Base-by-base conservation (phyloP, 371 early-diverging fungal species). In the Circinella minor region DNA sequence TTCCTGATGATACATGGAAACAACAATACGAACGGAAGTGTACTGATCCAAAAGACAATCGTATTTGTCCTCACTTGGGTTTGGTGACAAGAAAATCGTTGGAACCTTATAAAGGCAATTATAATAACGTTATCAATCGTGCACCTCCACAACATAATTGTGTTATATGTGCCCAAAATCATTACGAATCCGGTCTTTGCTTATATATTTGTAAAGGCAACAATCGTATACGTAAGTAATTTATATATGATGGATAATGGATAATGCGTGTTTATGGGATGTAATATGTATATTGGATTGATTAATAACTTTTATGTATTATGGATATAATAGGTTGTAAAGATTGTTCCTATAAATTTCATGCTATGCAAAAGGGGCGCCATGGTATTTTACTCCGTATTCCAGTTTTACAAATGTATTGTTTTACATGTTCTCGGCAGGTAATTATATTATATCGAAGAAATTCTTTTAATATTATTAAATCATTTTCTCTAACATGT, bases 311-410 rank as follows among this genome's bases (percentile, higher is more conserved):
- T 13, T 18, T 13, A 54, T 54, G 54, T 46, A 18, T 67, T 13
- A n/a, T 9, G 37, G 34, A 34, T 9, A 14, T 59, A 34, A 61
- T 65, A 82, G 81, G 81, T 18, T 84, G 84, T 64, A 73, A 77
- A 36, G 84, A 84, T 46, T 84, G 84, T 63, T 75, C 80, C 4
- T 84, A 84, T 63, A 70, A 70, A 68, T 81, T 73, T 61, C 84
- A 84, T 64, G 74, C 75, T 61, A 66, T 76, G 27, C 74, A 67
- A 0, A 74, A 77, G 20, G 77, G 63, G 57, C 69, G 81, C 3
- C 81, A 80, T 61, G 84, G 84, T 51, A 84, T 84, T 10, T 59
- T 84, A 20, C 61, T 84, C 37, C 80, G 84, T 55, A 78, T 80
- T 69, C 77, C 78, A 34, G 77, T 78, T 4, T 68, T 84, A 17